These are phyloP conservation scores for Micromonas commoda DNA, from an alignment of 139 green algal species.

Conservation along the genomic window DNA sequence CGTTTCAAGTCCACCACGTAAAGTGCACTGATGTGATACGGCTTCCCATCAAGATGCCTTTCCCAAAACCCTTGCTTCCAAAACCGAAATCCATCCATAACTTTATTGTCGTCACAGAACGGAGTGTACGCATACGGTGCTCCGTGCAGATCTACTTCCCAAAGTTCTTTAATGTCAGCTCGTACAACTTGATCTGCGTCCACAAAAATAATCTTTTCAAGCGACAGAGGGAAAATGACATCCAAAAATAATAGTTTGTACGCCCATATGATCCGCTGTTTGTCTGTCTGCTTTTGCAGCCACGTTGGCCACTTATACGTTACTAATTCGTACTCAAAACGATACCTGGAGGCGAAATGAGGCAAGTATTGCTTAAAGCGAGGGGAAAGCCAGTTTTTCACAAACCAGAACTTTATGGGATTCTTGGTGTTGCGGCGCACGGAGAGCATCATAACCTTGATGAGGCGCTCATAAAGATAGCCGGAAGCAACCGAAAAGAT, in stretches of 20 bases:
- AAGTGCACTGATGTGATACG: conserved; percentile 90
- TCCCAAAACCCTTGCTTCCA: conserved; percentile 98
- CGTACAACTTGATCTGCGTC: conserved; percentile 94
- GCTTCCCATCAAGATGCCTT: conserved; percentile 81
- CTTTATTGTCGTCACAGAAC: conserved; percentile 95
- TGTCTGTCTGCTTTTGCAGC: conserved; percentile 92
- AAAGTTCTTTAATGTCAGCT: conserved; percentile 82
- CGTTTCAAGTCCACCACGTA: conserved; percentile 93
- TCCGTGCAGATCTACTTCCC: conserved; percentile 88
- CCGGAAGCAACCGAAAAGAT: conserved; percentile 94
- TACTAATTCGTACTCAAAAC: conserved; percentile 91
- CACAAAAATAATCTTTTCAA: conserved; percentile 87
- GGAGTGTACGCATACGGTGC: conserved; percentile 90
- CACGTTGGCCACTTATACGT: conserved; percentile 98
- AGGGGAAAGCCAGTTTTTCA: conserved; percentile 98
- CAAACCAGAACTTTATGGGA: conserved; percentile 98
- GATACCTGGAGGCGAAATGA: conserved; percentile 62
- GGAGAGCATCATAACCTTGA: conserved; percentile 97
- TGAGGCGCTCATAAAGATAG: conserved; percentile 97
- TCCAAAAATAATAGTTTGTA: conserved; percentile 96
- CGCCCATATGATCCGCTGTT: conserved; percentile 89
- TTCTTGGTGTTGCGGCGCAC: conserved; percentile 79
- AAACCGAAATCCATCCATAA: conserved; percentile 94
- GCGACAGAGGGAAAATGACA: conserved; percentile 88
- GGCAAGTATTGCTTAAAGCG: conserved; percentile 68